Conservation (phyloP, 805 yeast species). For the Komagataella populi region DNA sequence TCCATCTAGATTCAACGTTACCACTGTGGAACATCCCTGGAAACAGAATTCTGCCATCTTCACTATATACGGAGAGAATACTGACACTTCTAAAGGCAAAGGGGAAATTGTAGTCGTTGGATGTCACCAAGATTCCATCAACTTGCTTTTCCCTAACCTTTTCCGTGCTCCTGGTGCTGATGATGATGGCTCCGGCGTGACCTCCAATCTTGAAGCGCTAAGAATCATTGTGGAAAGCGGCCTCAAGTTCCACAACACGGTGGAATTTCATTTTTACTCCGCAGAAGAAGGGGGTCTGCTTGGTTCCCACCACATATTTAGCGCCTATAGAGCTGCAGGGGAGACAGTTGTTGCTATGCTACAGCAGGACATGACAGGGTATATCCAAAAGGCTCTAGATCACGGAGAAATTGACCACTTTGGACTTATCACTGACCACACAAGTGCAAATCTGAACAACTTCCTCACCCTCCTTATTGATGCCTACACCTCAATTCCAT, state of each 20-base stretch:
- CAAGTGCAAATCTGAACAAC: conserved; percentile 36
- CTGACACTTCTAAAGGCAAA: conserved; percentile 20
- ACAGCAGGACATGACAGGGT: conserved; percentile 94
- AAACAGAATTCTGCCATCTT: conserved; percentile 67
- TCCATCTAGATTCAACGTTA: conserved; percentile 19
- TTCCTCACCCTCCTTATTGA: conserved; percentile 51
- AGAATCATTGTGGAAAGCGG: conserved; percentile 34
- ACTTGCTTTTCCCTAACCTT: conserved; percentile 53
- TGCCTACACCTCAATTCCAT: conserved; percentile 53
- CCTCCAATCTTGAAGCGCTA: conserved; percentile 64
- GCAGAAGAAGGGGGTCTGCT: conserved; percentile 91
- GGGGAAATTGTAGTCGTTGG: conserved; percentile 58
- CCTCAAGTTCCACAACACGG: conserved; percentile 32
- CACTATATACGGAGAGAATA: conserved; percentile 34
- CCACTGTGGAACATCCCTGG: conserved; percentile 61
- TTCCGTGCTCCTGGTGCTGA: conserved; percentile 89
- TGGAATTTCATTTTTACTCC: conserved; percentile 89
- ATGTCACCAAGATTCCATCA: conserved; percentile 80
- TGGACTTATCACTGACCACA: conserved; percentile 72
- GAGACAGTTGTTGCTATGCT: conserved; percentile 65
- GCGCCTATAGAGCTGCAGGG: conserved; percentile 30
- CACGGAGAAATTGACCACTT: conserved; percentile 46
- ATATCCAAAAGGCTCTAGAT: conserved; percentile 34
- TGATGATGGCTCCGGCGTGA: conserved; percentile 85
- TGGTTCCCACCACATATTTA: conserved; percentile 74